These are phyloP conservation scores for Lactifluus hygrophoroides DNA, from an alignment of 768 basidiomycete genomes.

Conservation along the genomic window DNA sequence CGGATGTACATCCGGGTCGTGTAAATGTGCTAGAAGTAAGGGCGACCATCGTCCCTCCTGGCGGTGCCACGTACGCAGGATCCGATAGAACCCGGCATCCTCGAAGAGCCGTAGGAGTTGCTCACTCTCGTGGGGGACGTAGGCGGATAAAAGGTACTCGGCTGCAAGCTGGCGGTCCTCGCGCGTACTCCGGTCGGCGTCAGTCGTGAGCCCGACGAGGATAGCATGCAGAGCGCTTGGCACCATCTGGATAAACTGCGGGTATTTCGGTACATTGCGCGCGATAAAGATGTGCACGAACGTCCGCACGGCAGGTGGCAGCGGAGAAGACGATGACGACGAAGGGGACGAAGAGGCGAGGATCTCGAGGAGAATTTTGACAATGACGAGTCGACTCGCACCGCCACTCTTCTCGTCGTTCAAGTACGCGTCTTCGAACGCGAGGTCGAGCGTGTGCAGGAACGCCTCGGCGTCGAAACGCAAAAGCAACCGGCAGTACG, in stretches of 20 bases:
- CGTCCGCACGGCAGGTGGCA: conserved; percentile 57
- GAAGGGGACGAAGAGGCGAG: conserved; percentile 23
- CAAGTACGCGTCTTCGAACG: conserved; percentile 88
- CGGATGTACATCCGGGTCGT: conserved; percentile 55
- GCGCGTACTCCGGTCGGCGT: conserved; percentile 64
- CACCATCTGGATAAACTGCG: conserved; percentile 59
- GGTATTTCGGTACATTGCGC: conserved; percentile 94
- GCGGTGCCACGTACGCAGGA: conserved; percentile 73
- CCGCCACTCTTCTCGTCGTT: conserved; percentile 56
- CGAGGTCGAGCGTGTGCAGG: conserved; percentile 87
- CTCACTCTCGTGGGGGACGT: conserved; percentile 75
- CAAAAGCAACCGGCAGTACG: conserved; percentile 77
- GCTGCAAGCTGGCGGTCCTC: conserved; percentile 94
- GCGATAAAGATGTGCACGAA: conserved; percentile 95
- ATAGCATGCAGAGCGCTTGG: conserved; percentile 65
- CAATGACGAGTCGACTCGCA: conserved; percentile 69
- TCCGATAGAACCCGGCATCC: conserved; percentile 82
- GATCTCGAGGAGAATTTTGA: conserved; percentile 81
- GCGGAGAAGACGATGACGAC: background rate
- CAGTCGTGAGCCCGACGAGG: conserved; percentile 68
- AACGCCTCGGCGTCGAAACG: conserved; percentile 90
- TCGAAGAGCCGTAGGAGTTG: conserved; percentile 63
- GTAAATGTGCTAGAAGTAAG: conserved; percentile 64
- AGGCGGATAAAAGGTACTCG: conserved; percentile 87
- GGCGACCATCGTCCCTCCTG: conserved; percentile 70